Evolutionary conservation across 1,139 yeast genomes (phyloP).

Genomic region (Casaregolazyma lundiana): DNA sequence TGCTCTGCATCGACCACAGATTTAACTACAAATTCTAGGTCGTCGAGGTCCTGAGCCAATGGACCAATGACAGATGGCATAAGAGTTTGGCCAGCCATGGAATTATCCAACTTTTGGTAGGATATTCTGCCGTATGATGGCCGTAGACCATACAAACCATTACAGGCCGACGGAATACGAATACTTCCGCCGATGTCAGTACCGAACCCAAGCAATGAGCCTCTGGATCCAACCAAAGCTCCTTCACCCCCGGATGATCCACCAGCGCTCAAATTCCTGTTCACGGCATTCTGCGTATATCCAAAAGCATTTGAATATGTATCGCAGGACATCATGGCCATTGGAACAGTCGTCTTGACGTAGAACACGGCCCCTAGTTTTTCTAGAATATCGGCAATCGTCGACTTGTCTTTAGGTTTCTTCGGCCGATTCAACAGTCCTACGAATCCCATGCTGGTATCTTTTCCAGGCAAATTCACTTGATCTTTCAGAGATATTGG

Average conservation of each 20-base stretch:
- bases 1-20: constrained; percentile 45
- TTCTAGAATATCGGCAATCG: constrained; percentile 41
- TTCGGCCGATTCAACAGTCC: constrained; percentile 16
- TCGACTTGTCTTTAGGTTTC: constrained; percentile 29
- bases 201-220: constrained; percentile 63
- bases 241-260: constrained; percentile 83
- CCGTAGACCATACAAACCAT: constrained; percentile 63
- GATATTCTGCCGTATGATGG: constrained; percentile 49
- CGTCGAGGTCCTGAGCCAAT: constrained; percentile 46
- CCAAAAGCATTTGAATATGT: constrained; percentile 45
- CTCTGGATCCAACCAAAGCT: constrained; percentile 44
- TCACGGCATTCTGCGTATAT: constrained; percentile 47
- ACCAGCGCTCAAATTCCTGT: constrained; percentile 52
- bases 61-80: constrained; percentile 42
- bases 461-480: constrained; percentile 18
- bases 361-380: constrained; percentile 50
- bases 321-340: constrained; percentile 50
- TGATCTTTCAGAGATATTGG: constrained; percentile 56
- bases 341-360: constrained; percentile 56
- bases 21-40: constrained; percentile 45
- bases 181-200: constrained; percentile 79
- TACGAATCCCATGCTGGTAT: constrained; percentile 18
- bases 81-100: constrained; percentile 44
- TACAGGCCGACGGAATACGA: constrained; percentile 69
- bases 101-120: constrained; percentile 39